Evolutionary conservation across 1,284 basidiomycete species (phyloP), one percentile per base, ranked within the genome.

Genomic region (Bondarzewia mesenterica): DNA sequence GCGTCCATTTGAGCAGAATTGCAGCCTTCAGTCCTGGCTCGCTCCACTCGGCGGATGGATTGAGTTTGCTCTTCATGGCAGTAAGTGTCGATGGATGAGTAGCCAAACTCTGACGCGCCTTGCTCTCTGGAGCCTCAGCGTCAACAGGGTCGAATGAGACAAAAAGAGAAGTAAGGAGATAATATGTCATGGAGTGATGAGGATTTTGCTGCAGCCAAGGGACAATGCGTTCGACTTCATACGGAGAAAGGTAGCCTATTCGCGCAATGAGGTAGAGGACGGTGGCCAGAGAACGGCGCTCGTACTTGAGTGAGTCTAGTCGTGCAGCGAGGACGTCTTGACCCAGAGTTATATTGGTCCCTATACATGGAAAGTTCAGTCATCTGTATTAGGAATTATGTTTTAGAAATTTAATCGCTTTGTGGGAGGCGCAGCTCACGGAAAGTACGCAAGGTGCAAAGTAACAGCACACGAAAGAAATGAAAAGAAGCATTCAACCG

Each of bases 1-100:
- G 70, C 0, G 89, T 86, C 91, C 92, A 96, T 57, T 92, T 88
- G 26, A 98, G 74, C 8, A 86, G 68, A 3, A 94, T 63, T 0
- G 80, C 75, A 1, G 90, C 85, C 59, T 87, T 89, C 23, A 93
- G 68, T 3, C 84, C 83, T 1, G 78, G 73, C 7, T 89, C 83
- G 50, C 78, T 80, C 86, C 91, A 93, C 23, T 69, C 63, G 3
- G 70, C 62, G 7, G 72, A 53, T 5, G 73, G 60, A n/a, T 69
- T 68, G 7, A 86, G 65, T 54, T 78, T 79, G 44, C 67, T 73
- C 29, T 71, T 76, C 78, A 87, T 79, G 50, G 71, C 78, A 0
- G 69, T 51, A 42, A 84, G 67, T 26, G 75, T 65, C 8, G 62
- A 57, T 25, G 60, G 60, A 54, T 80, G 75, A 0, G 63, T 70